Evolutionary conservation across 208 protist species (phyloP).

Genomic region (Vickermania spadyakhi): DNA sequence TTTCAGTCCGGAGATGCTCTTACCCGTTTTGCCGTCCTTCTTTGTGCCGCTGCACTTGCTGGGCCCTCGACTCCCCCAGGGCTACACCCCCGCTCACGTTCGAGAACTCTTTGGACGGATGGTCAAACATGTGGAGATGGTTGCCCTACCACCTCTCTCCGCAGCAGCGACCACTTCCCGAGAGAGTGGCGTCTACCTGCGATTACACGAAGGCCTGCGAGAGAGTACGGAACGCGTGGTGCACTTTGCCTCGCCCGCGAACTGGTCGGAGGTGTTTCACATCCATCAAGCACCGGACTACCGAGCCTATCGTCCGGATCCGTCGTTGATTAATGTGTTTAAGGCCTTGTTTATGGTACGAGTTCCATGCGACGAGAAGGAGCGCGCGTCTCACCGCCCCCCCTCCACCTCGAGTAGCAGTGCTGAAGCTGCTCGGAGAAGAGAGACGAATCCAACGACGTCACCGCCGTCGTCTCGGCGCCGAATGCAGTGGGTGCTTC

Average conservation of each 20-base stretch:
- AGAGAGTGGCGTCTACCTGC: slow-evolving; percentile 14
- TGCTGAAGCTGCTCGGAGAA: background rate
- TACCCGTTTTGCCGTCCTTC: slow-evolving; percentile 30
- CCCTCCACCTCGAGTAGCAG: background rate
- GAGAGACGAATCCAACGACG: background rate
- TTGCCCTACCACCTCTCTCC: slow-evolving; percentile 8
- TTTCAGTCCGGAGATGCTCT: slow-evolving; percentile 42
- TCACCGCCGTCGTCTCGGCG: background rate
- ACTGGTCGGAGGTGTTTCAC: background rate
- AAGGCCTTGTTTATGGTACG: background rate
- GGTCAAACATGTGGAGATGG: slow-evolving; percentile 22
- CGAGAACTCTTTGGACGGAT: slow-evolving; percentile 17
- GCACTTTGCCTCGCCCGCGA: slow-evolving; percentile 8
- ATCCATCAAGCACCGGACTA: background rate
- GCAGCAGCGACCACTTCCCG: background rate
- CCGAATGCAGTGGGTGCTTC: background rate
- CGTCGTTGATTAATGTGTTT: background rate
- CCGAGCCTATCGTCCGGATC: background rate
- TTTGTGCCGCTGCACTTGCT: slow-evolving; percentile 43
- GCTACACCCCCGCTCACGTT: slow-evolving; percentile 42
- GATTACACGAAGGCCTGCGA: slow-evolving; percentile 27
- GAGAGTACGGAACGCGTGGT: slow-evolving; percentile 2
- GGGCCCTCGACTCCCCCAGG: slow-evolving; percentile 24
- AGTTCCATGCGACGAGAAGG: background rate
- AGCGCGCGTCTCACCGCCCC: background rate